Evolutionary conservation across 805 yeast genomes (phyloP), one percentile per base, ranked within the genome.

Genomic region (Cyberlindnera xylosilytica): DNA sequence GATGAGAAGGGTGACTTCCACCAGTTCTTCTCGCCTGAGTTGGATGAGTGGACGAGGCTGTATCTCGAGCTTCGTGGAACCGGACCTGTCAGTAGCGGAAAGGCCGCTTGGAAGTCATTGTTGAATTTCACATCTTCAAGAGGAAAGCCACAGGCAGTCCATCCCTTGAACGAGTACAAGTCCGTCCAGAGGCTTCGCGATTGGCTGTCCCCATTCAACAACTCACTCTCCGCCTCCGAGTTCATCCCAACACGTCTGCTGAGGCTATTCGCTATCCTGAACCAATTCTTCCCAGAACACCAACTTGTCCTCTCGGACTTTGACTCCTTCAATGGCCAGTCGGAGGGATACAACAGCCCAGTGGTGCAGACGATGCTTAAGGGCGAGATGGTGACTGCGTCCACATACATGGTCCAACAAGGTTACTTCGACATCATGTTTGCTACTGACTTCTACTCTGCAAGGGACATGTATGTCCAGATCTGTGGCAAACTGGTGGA

Each of bases 391-490:
- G 73, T 86, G 4, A 80, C 85, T 17, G 76, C 82, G 0, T 72
- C 79, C 29, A 79, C 90, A 0, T 87, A 80, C 60, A 81, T 87
- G 90, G 83, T 77, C n/a, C 73, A 82, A 30, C 95, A 86, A 58
- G 96, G 96, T 0, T 83, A 74, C 56, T 87, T 86, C 58, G 95
- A 87, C 61, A 87, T 87, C 38, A 79, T 86, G 83, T 87, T 87
- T 56, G 87, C 95, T 9, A 87, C 95, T 0, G 84, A 87, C 55
- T 88, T 87, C 60, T 63, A 65, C 7, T 65, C 79, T 8, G 78
- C 80, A 4, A 69, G 76, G 31, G 83, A 80, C 37, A 47, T 87
- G 45, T 88, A 87, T 57, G 66, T 69, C 15, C 74, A 75, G 47
- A 75, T 85, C 13, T 74, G 81, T 17, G 88, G 88, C 0, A 82